Evolutionary conservation across 2,329 filamentous ascomycete genomes (phyloP), one percentile per base, ranked within the genome.

Genomic region (Teratosphaeria gauchensis): DNA sequence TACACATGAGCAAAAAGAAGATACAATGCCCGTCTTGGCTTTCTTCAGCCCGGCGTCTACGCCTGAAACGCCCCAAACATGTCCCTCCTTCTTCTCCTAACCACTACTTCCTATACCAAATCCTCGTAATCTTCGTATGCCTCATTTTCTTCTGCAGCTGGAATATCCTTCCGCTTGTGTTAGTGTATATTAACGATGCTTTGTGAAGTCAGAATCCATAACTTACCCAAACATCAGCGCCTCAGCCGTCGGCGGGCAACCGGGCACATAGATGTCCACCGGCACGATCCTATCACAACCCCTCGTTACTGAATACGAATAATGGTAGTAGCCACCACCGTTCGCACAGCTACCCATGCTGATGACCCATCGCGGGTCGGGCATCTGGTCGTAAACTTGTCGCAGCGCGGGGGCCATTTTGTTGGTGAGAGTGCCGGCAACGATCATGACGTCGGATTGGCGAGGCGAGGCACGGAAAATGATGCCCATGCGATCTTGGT

Each of bases 371-470:
- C 87, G 82, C 19, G 90, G 90, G 35, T 95, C 90, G 38, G 90
- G 89, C 90, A 95, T 95, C 78, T 95, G 90, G 74, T 95, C 90
- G 78, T 95, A 95, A 60, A 94, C 86, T 76, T 92, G 89, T 72
- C 90, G 82, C 66, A 95, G 78, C 32, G 90, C 90, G 1, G 90
- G 89, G 0, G 89, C 90, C 90, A 95, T 95, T 80, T 95, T 95
- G 81, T 95, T 95, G 64, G 89, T 92, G 60, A 95, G 81, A n/a
- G 90, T 95, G 54, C 90, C 90, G 30, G 90, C 90, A 24, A 95
- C 90, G 69, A 95, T 94, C 90, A 95, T 94, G 65, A 95, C 87
- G 74, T 95, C 90, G 61, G 89, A 89, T 75, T 95, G 90, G 64
- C 90, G 86, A 1, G 90, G 90, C 14, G 89, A 92, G 59, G 89